phyloP scores from a whole-genome alignment of 805 yeast species.

The Candida fluviatilis region DNA sequence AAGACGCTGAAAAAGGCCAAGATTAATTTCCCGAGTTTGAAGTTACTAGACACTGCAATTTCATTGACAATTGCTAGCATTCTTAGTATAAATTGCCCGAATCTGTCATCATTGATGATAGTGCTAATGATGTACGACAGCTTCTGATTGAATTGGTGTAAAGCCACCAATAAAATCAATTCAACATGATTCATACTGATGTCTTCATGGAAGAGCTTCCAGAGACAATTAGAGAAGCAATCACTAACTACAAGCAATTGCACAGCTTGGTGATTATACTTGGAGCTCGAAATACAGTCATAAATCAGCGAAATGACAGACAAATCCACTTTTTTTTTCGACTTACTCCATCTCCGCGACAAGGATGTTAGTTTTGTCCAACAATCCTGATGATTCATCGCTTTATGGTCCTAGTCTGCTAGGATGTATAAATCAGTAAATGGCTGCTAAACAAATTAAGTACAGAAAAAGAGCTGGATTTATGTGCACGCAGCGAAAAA shows the following conservation, averaged over 20 bases:
- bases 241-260: conserved; percentile 13
- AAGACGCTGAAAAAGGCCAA: conserved; percentile 11
- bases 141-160: conserved; percentile 10
- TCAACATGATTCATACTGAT: conserved; percentile 38
- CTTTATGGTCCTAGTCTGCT: too few species aligned
- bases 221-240: conserved; percentile 28
- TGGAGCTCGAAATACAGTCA: neutral
- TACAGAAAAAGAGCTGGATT: neutral
- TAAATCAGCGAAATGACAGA: neutral
- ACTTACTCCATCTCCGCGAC: neutral
- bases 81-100: conserved; percentile 15
- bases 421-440: too few species aligned
- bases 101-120: conserved; percentile 16
- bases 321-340: conserved; percentile 1
- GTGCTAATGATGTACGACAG: conserved; percentile 8
- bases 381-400: neutral
- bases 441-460: neutral
- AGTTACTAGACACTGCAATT: conserved; percentile 10
- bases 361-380: neutral
- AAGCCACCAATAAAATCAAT: conserved; percentile 21
- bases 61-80: conserved; percentile 20
- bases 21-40: conserved; percentile 11
- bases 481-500: neutral
- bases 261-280: neutral
- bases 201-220: conserved; percentile 40